phyloP scores from a whole-genome alignment of 1,139 yeast species.

The Blastobotrys malaysiensis region DNA sequence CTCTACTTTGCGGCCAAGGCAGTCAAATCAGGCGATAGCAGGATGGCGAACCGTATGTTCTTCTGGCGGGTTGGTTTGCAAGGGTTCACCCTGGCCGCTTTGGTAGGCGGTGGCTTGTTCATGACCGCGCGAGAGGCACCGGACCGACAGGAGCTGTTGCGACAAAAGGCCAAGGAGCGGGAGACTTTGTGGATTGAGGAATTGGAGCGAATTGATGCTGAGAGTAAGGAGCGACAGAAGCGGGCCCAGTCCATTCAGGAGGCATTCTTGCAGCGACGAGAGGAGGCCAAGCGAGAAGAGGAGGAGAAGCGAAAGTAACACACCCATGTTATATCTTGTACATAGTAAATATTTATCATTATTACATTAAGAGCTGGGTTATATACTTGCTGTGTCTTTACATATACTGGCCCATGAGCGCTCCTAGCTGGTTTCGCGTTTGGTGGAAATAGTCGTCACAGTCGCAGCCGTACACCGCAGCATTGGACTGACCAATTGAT shows the following conservation, averaged over 20 bases:
- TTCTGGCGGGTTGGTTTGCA: slow-evolving; percentile 87
- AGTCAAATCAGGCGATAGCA: slow-evolving; percentile 63
- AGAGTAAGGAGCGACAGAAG: slow-evolving; percentile 45
- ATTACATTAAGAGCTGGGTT: too few relatives aligned
- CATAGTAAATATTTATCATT: background rate
- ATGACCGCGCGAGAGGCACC: slow-evolving; percentile 56
- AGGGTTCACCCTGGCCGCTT: slow-evolving; percentile 72
- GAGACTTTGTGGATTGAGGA: slow-evolving; percentile 89
- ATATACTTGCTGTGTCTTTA: too few relatives aligned
- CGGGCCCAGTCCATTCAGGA: slow-evolving; percentile 22
- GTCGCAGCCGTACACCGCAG: background rate
- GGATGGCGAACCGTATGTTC: slow-evolving; percentile 78
- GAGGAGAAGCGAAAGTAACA: slow-evolving; percentile 5
- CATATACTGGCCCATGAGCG: background rate
- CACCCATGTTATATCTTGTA: background rate
- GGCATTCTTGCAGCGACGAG: slow-evolving; percentile 14
- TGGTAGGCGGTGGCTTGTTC: slow-evolving; percentile 73
- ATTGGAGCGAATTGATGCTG: slow-evolving; percentile 75
- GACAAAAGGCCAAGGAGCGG: slow-evolving; percentile 77
- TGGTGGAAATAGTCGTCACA: background rate
- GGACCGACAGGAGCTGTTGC: slow-evolving; percentile 54
- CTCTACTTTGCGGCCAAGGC: slow-evolving; percentile 74
- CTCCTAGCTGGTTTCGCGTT: background rate
- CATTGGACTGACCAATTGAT: background rate
- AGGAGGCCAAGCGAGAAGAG: slow-evolving; percentile 11